Evolutionary conservation across 1,284 basidiomycete genomes (phyloP).

Genomic region (Trichosporon sp.): DNA sequence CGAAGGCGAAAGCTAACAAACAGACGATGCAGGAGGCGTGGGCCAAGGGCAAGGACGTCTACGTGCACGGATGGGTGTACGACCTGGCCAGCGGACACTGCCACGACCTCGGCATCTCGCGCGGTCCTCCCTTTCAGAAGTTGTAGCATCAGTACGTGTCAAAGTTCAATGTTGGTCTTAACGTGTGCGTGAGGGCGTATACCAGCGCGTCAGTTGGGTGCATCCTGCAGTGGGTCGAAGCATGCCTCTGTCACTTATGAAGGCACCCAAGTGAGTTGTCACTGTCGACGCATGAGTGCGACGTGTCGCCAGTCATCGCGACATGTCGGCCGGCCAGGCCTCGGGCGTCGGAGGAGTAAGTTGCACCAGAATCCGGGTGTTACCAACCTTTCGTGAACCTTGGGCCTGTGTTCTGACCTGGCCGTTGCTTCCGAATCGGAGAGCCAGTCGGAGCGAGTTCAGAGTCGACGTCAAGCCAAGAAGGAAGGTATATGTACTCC

Average conservation of each 20-base stretch:
- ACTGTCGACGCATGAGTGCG: neutral
- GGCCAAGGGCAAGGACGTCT: constrained; percentile 66
- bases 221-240: neutral
- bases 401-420: neutral
- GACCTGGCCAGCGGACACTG: constrained; percentile 71
- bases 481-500: neutral
- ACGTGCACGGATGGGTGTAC: constrained; percentile 83
- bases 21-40: constrained; percentile 71
- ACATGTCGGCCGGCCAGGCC: neutral
- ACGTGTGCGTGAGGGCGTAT: neutral
- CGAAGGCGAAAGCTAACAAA: neutral
- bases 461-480: neutral
- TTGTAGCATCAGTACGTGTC: constrained; percentile 12
- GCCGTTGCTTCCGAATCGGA: neutral
- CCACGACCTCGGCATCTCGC: constrained; percentile 66
- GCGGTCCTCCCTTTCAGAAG: constrained; percentile 21
- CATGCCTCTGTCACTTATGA: neutral
- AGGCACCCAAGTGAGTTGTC: neutral
- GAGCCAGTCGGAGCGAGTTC: neutral
- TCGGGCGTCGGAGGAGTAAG: neutral
- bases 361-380: neutral
- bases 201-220: neutral
- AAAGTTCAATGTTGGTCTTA: neutral
- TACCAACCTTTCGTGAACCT: neutral
- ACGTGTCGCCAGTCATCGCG: neutral